These are phyloP conservation scores for Acanthochlamys bracteata DNA, from an alignment of 106 monocot genomes.

Conservation along the genomic window DNA sequence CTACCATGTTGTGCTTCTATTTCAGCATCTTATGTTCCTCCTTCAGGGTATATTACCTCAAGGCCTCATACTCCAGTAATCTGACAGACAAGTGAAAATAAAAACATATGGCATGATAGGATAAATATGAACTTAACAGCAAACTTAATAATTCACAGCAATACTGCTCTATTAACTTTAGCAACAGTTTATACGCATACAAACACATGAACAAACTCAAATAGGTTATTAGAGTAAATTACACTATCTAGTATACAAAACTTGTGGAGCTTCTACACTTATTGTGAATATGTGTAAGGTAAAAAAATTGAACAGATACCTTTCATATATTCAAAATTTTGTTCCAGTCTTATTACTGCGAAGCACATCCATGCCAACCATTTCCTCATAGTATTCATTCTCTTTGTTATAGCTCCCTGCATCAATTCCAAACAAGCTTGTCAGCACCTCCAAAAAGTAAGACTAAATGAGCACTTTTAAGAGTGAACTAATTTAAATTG, in stretches of 20 bases:
- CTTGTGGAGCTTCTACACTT: no score
- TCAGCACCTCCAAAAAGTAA: neutral
- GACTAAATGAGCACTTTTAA: neutral
- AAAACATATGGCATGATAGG: neutral
- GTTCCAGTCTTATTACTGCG: slow-evolving; percentile 45
- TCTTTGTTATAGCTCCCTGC: slow-evolving; percentile 37
- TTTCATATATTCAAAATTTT: no score
- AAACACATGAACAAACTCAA: no score
- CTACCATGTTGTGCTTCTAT: slow-evolving; percentile 78
- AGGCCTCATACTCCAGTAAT: slow-evolving; percentile 94
- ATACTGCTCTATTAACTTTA: neutral
- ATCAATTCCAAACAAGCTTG: neutral
- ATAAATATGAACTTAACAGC: neutral
- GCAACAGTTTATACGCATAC: no score
- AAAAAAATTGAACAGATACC: no score
- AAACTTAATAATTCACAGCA: neutral
- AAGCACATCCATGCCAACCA: slow-evolving; percentile 66
- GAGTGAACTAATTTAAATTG: neutral
- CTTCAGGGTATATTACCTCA: slow-evolving; percentile 97
- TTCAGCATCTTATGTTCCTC: slow-evolving; percentile 91
- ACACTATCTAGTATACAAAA: no score
- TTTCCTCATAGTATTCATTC: slow-evolving; percentile 63
- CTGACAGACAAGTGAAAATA: slow-evolving; percentile 22
- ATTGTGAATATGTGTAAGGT: no score
- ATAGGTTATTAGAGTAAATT: no score